Evolutionary conservation across 1,284 basidiomycete genomes (phyloP), one percentile per base, ranked within the genome.

Genomic region (Xanthoconium separans): DNA sequence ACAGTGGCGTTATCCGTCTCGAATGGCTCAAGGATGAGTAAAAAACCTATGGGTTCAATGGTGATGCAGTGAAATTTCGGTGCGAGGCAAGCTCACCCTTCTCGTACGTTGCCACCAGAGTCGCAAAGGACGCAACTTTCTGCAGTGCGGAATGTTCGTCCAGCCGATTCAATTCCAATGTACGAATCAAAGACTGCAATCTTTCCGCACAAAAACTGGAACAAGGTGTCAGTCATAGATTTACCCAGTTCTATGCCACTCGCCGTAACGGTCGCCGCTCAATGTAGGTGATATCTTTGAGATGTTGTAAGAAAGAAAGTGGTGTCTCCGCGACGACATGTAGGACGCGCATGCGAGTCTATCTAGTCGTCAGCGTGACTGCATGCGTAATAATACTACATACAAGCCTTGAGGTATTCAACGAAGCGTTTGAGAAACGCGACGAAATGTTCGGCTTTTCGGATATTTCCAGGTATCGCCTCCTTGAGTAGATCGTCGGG

Each of bases 321-420:
- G 97, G 97, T 5, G 97, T 99, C 72, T 99, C 97, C n/a, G 97
- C 97, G 10, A 99, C 97, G 58, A 99, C 97, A 69, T 99, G 97
- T 24, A 99, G 77, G 13, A 99, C 97, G 45, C 97, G 86, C 96
- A 99, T 99, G 47, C 97, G 84, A 9, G 97, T 99, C 93, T 95
- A 58, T 31, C 18, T 37, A 16, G 8, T 15, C 48, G 40, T 69
- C 46, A 64, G 59, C 56, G 6, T 37, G 40, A 57, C 55, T 47
- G 30, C 44, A 53, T 34, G 33, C n/a, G 33, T 45, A 24, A 58
- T 6, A 33, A 15, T 18, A 42, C 22, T 37, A 27, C 44, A 44
- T 43, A 57, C 74, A 30, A 50, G 92, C 93, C 81, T 99, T 99
- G 58, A 99, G 82, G 70, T 99, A 99, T 74, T 99, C 97, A 42